Evolutionary conservation across 768 basidiomycete genomes (phyloP).

Genomic region (Suillus hirtellus): DNA sequence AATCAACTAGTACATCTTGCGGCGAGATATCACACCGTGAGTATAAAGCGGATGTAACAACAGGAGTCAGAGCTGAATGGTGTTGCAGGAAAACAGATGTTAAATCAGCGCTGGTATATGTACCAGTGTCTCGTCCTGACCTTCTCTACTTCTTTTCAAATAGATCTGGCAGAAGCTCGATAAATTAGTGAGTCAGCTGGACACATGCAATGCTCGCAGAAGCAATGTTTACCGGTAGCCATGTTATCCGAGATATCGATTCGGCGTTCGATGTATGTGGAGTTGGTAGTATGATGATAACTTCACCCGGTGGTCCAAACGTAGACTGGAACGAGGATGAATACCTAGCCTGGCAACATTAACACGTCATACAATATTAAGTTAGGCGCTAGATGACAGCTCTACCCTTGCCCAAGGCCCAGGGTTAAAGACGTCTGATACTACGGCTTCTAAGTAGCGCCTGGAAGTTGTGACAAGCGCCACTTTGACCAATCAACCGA

Average conservation of each 20-base stretch:
- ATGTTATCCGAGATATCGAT: slow-evolving; percentile 3
- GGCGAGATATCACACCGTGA: neutral
- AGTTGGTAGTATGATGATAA: neutral
- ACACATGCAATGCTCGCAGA: neutral
- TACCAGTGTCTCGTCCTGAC: neutral
- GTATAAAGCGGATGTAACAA: neutral
- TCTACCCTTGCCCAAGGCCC: neutral
- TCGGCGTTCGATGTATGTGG: neutral
- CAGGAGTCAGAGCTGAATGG: neutral
- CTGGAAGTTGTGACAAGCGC: neutral
- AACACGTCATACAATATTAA: neutral
- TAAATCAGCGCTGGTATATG: neutral
- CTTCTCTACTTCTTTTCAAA: neutral
- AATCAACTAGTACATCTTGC: neutral
- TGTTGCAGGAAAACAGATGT: neutral
- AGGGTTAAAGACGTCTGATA: neutral
- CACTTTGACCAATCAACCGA: neutral
- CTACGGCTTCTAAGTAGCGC: neutral
- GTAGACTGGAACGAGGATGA: neutral
- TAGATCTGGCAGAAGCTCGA: neutral
- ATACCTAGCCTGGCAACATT: neutral
- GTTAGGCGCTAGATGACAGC: neutral
- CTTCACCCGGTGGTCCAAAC: neutral
- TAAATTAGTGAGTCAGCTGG: neutral
- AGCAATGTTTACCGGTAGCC: neutral